Evolutionary conservation across 495 filamentous ascomycete genomes (phyloP).

Genomic region (Neurospora sp.): DNA sequence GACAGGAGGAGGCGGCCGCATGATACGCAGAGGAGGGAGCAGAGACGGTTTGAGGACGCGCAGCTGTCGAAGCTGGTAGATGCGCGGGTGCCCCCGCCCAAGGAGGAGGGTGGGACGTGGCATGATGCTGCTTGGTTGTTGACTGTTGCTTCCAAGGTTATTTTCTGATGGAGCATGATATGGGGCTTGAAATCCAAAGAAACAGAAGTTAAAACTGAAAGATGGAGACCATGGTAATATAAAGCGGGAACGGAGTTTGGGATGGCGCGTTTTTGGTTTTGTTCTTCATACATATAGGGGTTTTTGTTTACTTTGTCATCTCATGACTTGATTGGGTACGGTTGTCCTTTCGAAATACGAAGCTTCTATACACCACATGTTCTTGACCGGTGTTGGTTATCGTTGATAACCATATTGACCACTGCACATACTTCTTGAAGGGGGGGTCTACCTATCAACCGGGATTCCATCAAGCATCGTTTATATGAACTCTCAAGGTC

Average conservation of each 20-base stretch:
- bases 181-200: no score
- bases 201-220: no score
- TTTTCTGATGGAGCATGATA: constrained; percentile 34
- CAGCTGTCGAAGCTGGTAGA: constrained; percentile 4
- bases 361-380: no score
- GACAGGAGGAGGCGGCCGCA: constrained; percentile 19
- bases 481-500: background rate
- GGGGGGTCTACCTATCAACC: background rate
- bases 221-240: background rate
- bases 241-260: background rate
- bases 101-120: constrained; percentile 54
- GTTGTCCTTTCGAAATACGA: background rate
- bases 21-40: constrained; percentile 14
- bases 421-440: background rate
- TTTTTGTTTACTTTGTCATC: background rate
- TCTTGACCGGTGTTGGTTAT: no score
- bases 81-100: constrained; percentile 31
- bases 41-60: constrained; percentile 13
- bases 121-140: constrained; percentile 80
- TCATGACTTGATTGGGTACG: background rate
- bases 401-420: background rate
- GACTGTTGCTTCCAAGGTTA: constrained; percentile 60
- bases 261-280: background rate
- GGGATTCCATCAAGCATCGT: no score
- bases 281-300: background rate